Conservation (phyloP, 148 eudicot genomes). For the Vaccinium darrowii region DNA sequence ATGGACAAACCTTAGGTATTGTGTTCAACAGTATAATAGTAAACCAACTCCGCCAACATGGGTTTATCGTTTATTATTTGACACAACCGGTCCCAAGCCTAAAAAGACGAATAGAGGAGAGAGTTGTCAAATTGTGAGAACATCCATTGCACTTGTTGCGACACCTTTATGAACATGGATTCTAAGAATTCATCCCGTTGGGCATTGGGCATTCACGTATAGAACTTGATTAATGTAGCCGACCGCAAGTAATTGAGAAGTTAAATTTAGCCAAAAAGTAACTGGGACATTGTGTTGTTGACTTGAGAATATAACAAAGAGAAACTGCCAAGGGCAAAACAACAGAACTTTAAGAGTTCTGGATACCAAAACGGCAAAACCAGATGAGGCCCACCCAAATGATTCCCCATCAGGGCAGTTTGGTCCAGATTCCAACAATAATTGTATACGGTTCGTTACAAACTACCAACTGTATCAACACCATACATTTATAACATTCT, state of each 20-base stretch:
- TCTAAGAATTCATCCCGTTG: background rate
- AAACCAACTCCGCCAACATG: background rate
- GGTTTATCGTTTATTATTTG: background rate
- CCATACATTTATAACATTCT: slow-evolving; percentile 12
- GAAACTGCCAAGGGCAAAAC: slow-evolving; percentile 10
- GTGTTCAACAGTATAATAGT: background rate
- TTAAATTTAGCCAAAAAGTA: background rate
- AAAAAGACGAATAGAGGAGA: background rate
- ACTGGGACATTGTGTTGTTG: background rate
- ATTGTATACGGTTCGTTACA: slow-evolving; percentile 26
- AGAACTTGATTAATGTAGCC: background rate
- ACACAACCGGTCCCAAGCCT: background rate
- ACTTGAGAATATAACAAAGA: slow-evolving; percentile 7
- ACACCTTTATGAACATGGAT: background rate
- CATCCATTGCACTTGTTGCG: background rate
- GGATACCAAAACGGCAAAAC: slow-evolving; percentile 16
- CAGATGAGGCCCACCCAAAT: slow-evolving; percentile 26
- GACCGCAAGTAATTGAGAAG: background rate
- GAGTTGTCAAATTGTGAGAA: background rate
- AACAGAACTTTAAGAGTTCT: slow-evolving; percentile 18
- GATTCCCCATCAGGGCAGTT: slow-evolving; percentile 29
- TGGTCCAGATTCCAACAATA: slow-evolving; percentile 31
- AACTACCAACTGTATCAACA: slow-evolving; percentile 23
- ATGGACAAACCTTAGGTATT: no score
- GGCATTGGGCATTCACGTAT: background rate